A percentile compares a stretch with the other conserved stretches of the same genome.
These are phyloP conservation scores for Sporothrix curviconia DNA, from an alignment of 2,329 filamentous ascomycete species.

Conservation along the genomic window DNA sequence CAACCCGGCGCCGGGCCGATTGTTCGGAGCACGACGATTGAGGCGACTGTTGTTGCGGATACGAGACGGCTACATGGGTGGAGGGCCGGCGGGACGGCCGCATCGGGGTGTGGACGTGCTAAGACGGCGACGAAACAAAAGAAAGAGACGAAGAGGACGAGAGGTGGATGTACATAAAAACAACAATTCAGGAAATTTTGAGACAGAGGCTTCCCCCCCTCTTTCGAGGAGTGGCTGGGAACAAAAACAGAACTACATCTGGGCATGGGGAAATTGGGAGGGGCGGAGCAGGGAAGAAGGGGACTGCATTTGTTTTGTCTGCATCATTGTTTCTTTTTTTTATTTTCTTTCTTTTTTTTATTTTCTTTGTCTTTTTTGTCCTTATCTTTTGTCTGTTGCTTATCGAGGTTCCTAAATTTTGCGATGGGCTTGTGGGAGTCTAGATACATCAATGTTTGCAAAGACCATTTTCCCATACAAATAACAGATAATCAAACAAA, in stretches of 20 bases:
- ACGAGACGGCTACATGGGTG: constrained; percentile 86
- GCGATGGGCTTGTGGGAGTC: background rate
- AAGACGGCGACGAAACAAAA: too few relatives aligned
- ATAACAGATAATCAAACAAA: background rate
- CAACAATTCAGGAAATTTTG: background rate
- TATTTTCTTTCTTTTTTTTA: background rate
- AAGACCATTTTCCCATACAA: background rate
- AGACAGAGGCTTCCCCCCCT: too few relatives aligned
- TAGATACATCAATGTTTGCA: background rate
- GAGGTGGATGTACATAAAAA: background rate
- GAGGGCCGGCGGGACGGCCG: constrained; percentile 84
- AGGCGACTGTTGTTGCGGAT: too few relatives aligned
- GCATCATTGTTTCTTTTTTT: background rate
- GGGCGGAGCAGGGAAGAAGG: background rate
- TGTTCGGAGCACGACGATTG: constrained; percentile 79
- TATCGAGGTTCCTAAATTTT: background rate
- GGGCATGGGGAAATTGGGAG: background rate
- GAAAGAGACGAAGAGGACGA: too few relatives aligned
- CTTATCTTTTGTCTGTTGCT: background rate
- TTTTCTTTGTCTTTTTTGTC: background rate
- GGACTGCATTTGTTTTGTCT: background rate
- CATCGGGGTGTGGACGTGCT: constrained; percentile 85
- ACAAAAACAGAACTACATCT: too few relatives aligned
- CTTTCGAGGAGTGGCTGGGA: background rate
- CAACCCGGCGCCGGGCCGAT: constrained; percentile 51